phyloP scores from a whole-genome alignment of 495 filamentous ascomycete genomes.

The Aspergillus saccharolyticus region DNA sequence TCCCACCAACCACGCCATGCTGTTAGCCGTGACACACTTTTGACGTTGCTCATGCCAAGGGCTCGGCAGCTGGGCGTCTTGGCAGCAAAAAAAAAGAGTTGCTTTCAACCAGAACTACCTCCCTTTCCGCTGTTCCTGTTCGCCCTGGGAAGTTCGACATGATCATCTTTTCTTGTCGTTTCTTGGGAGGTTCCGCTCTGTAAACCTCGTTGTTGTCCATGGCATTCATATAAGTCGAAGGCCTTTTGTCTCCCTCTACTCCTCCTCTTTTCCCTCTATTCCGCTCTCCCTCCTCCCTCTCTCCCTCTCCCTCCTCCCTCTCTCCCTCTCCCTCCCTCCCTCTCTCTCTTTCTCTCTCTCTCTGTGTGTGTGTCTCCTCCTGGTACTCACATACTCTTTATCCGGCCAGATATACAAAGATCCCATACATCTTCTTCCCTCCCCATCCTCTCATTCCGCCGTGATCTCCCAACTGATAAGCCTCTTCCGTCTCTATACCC shows the following conservation, averaged over 20 bases:
- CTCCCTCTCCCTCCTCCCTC: conserved; percentile 10
- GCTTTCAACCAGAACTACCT: conserved; percentile 9
- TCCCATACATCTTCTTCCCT: not conserved
- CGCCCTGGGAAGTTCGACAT: conserved; percentile 14
- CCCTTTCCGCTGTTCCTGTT: conserved; percentile 24
- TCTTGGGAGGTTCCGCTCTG: conserved; percentile 32
- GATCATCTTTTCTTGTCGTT: conserved; percentile 17
- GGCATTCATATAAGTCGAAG: conserved; percentile 31
- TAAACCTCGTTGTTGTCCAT: conserved; percentile 15
- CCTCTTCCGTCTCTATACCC: not conserved
- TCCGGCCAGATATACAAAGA: not conserved
- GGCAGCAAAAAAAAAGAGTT: conserved; percentile 30
- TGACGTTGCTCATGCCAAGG: conserved; percentile 32
- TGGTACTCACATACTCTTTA: too few relatives aligned
- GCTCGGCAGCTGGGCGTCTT: conserved; percentile 45
- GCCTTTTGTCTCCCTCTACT: conserved; percentile 10
- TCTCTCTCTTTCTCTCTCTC: not conserved
- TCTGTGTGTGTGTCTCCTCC: conserved; percentile 11
- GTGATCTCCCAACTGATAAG: not conserved
- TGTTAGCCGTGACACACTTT: conserved; percentile 4
- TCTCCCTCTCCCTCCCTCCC: conserved; percentile 7
- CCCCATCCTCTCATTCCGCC: not conserved
- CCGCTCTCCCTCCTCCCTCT: conserved; percentile 8
- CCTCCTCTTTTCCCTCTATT: conserved; percentile 13
- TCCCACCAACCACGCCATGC: not conserved